Base-by-base conservation (phyloP, 306 rosid genomes). In the Lathyrus sativus region DNA sequence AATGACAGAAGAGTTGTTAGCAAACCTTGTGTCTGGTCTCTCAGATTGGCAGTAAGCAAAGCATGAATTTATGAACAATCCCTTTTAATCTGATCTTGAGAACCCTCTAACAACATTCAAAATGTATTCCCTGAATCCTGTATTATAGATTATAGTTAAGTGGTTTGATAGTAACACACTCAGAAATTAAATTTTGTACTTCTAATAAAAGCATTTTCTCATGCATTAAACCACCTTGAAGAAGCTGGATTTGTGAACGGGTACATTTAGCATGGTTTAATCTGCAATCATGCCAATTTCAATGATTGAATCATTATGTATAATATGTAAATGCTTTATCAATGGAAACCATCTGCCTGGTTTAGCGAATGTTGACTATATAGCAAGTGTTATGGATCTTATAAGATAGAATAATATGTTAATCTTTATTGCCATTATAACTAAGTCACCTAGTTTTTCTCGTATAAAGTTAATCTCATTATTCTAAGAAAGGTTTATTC, bases 31-130 rank as follows among this genome's bases (percentile, higher is more conserved):
- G 49, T 93, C 96, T 76, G 78, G 97, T 81, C 96, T 84, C 86
- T 93, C 97, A 44, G 83, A 72, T 81, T 93, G 98, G 90, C 96
- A 90, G 72, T 90, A 97, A 68, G 96, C 87, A 84, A 90, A 90
- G 69, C 97, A 88, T 2, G 97, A 90, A 67, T 93, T 93, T 82
- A 90, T 79, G 77, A 90, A 93, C 66, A 93, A 49, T 54, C 97
- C 98, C 74, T 88, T 90, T 71, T 85, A 67, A 26, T 18, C 74
- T 46, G 85, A 88, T 63, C 48, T 51, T 49, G 98, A 80, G 78
- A 93, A 93, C 33, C 59, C 84, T 41, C 15, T 70, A 11, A 90
- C 26, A 29, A 79, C 78, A 65, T 85, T 84, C 71, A 93, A 72
- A 96, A 93, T 90, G 67, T 88, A 83, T 67, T 82, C 82, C 77